Conservation (phyloP, 1,284 basidiomycete species). For the Bothia castanella region DNA sequence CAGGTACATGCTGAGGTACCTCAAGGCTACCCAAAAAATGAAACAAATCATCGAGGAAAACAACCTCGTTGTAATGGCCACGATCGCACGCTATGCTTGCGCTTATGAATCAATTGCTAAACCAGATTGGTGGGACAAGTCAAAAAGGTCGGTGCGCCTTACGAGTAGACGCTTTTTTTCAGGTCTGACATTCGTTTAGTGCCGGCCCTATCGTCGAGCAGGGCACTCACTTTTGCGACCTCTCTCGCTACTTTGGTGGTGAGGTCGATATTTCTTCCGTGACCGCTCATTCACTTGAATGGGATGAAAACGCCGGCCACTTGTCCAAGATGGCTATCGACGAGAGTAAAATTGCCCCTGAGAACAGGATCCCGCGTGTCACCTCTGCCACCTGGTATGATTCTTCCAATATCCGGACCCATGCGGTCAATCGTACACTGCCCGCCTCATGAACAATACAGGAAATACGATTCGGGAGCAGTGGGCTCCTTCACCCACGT, state of each 20-base stretch:
- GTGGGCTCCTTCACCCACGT: conserved; percentile 88
- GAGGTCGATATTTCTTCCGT: conserved; percentile 90
- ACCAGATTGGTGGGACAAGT: conserved; percentile 98
- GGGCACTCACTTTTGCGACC: conserved; percentile 88
- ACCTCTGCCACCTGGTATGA: conserved; percentile 73
- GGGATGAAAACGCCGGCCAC: conserved; percentile 85
- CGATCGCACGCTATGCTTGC: conserved; percentile 92
- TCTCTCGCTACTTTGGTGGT: conserved; percentile 96
- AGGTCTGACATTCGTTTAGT: conserved; percentile 36
- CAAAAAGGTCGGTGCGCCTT: conserved; percentile 63
- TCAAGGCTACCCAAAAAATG: conserved; percentile 96
- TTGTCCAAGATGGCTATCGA: conserved; percentile 81
- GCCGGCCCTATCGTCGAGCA: conserved; percentile 94
- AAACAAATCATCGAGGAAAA: conserved; percentile 95
- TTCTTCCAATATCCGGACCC: conserved; percentile 22
- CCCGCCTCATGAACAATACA: conserved; percentile 27
- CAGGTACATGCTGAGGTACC: conserved; percentile 89
- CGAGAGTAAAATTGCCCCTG: conserved; percentile 71
- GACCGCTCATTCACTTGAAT: conserved; percentile 83
- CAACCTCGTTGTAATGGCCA: conserved; percentile 95
- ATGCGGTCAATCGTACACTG: conserved; percentile 16
- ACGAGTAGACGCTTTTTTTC: background rate
- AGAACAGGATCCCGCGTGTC: conserved; percentile 78
- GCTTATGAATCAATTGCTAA: conserved; percentile 91
- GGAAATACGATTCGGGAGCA: conserved; percentile 92